Evolutionary conservation across 2,329 filamentous ascomycete species (phyloP).

Genomic region (Emmonsiellopsis sp.): DNA sequence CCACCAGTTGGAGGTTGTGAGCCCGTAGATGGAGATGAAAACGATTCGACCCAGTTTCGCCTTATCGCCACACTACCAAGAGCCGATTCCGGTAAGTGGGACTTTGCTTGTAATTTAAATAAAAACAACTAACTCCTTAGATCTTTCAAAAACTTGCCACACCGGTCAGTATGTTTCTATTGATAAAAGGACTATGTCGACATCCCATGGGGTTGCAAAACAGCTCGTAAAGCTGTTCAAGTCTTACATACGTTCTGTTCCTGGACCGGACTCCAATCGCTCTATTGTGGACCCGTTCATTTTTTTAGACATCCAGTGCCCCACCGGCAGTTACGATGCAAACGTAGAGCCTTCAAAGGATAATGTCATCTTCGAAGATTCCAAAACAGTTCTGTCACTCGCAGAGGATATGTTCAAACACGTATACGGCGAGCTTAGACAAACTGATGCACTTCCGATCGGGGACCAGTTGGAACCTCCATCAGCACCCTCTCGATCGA

Average conservation of each 20-base stretch:
- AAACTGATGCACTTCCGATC: slow-evolving; percentile 1
- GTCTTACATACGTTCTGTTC: slow-evolving; percentile 35
- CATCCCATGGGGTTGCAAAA: slow-evolving; percentile 42
- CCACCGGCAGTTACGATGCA: slow-evolving; percentile 47
- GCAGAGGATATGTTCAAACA: slow-evolving; percentile 38
- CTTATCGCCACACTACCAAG: slow-evolving; percentile 44
- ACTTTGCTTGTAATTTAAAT: background rate
- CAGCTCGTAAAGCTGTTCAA: slow-evolving; percentile 45
- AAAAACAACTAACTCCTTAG: slow-evolving; percentile 17
- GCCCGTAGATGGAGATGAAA: background rate
- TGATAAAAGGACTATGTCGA: slow-evolving; percentile 48
- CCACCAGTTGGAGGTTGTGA: slow-evolving; percentile 3
- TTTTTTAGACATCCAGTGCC: slow-evolving; percentile 46
- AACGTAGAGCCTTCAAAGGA: slow-evolving; percentile 58
- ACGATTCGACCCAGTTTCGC: background rate
- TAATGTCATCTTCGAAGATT: slow-evolving; percentile 50
- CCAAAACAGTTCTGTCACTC: slow-evolving; percentile 32
- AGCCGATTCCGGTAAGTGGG: slow-evolving; percentile 26
- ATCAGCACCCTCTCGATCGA: background rate
- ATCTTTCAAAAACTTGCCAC: slow-evolving; percentile 26
- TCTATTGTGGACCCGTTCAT: slow-evolving; percentile 46
- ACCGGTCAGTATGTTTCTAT: slow-evolving; percentile 46
- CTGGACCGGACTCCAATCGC: slow-evolving; percentile 11
- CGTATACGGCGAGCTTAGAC: slow-evolving; percentile 23
- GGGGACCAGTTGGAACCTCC: background rate